These are phyloP conservation scores for Lentinula novae-zelandiae DNA, from an alignment of 1,284 basidiomycete genomes.

Conservation along the genomic window DNA sequence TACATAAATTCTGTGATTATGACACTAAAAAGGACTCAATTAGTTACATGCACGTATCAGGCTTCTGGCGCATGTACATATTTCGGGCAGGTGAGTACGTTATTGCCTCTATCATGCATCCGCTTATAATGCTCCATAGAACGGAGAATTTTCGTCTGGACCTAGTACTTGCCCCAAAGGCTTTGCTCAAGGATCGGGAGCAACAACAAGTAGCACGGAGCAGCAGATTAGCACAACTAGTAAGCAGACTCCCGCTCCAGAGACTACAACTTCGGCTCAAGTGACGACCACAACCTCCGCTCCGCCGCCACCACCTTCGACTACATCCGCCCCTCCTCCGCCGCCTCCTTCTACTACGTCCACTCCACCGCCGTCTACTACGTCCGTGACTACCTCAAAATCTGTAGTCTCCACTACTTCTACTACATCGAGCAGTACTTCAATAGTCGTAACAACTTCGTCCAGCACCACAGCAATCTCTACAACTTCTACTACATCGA, in stretches of 20 bases:
- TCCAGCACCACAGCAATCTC: not conserved
- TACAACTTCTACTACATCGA: not conserved
- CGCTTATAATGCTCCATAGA: not conserved
- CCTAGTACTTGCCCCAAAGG: not conserved
- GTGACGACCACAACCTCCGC: not conserved
- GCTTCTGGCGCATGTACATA: not conserved
- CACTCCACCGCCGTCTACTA: constrained; percentile 17
- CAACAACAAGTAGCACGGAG: not conserved
- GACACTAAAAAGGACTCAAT: not conserved
- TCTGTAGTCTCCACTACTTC: not conserved
- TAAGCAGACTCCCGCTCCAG: not conserved
- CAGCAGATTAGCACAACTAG: not conserved
- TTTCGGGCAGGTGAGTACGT: not conserved
- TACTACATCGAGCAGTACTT: not conserved
- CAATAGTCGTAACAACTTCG: not conserved
- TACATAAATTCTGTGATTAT: not conserved
- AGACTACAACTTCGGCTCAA: not conserved
- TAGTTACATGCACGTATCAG: not conserved
- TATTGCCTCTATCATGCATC: not conserved
- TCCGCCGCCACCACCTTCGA: not conserved
- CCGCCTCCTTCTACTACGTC: not conserved
- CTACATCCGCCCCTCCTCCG: not conserved
- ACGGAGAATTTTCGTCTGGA: not conserved
- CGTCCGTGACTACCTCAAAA: no score
- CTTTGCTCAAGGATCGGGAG: not conserved